Evolutionary conservation across 2,329 filamentous ascomycete genomes (phyloP).

Genomic region (Trichothecium sympodiale): DNA sequence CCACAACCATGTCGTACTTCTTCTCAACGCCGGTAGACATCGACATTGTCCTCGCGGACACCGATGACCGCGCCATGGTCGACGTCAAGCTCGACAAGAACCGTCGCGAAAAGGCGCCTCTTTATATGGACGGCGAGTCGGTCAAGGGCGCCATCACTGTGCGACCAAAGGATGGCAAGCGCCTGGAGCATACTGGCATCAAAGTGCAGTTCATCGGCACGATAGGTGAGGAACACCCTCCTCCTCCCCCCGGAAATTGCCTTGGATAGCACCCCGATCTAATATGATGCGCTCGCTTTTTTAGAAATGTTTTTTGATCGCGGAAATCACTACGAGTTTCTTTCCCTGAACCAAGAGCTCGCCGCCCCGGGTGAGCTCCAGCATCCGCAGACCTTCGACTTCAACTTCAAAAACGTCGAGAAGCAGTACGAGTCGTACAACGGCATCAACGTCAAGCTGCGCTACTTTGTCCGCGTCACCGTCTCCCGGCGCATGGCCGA

Average conservation of each 20-base stretch:
- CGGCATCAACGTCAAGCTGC: conserved; percentile 97
- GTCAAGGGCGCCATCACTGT: conserved; percentile 95
- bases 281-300: conserved; percentile 3
- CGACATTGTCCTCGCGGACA: conserved; percentile 93
- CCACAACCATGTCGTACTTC: conserved; percentile 75
- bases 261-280: neutral
- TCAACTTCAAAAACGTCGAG: conserved; percentile 99
- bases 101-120: conserved; percentile 86
- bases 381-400: conserved; percentile 96
- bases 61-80: conserved; percentile 87
- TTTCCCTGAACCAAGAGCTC: conserved; percentile 91
- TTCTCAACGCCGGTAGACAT: conserved; percentile 98
- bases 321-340: conserved; percentile 98
- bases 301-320: conserved; percentile 99
- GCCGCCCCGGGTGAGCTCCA: conserved; percentile 95
- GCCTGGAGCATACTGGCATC: conserved; percentile 95
- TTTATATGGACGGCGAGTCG: conserved; percentile 97
- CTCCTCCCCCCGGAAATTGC: conserved; percentile 5
- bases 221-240: conserved; percentile 55
- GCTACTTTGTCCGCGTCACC: conserved; percentile 95
- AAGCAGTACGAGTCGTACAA: conserved; percentile 99
- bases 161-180: conserved; percentile 93
- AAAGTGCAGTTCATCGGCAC: conserved; percentile 99
- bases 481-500: conserved; percentile 96
- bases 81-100: conserved; percentile 99